Base-by-base conservation (phyloP, 163 green algal species). In the Scenedesmus sp. region DNA sequence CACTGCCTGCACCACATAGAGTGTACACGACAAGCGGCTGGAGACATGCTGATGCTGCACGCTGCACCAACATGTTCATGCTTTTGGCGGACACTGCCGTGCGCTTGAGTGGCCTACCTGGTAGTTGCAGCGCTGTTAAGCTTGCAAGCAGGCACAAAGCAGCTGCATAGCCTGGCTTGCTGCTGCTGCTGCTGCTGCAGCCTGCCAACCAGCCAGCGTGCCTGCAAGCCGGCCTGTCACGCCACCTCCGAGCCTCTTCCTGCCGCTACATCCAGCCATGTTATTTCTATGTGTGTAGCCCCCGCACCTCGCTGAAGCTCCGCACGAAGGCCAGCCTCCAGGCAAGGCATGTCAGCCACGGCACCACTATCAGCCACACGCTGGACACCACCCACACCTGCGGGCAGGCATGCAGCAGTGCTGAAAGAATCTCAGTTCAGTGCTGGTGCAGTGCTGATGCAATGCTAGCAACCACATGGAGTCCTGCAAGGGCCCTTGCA, bases 301-400 rank as follows among this genome's bases (percentile, higher is more conserved):
- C n/a, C n/a, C 89, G 3, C 22, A 90, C 90, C 35, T 92, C 81
- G 24, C 42, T n/a, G n/a, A 92, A 78, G 61, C 49, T 24, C 7
- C 44, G n/a, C 37, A 86, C 30, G 73, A 93, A 93, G 24, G 86
- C 81, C 49, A 90, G 53, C 42, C 91, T 51, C 86, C 80, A 90
- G 6, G 81, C 86, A 18, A 87, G 22, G 51, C 81, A 93, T 6
- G 91, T 93, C 4, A 92, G 24, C 86, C 82, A 90, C 2, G 91
- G 91, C 82, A 93, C 72, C 1, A 83, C 42, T 3, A 93, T 86
- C 68, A 93, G 82, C 91, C 91, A 93, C 22, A 93, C 80, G 44
- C 61, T 78, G 18, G 85, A 89, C 49, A 93, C 90, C 44, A 93
- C 46, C 90, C 79, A 91, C 46, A 93, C 90, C 89, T 93, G 83